Conservation (phyloP, 495 filamentous ascomycete genomes). For the Glonium stellatum region DNA sequence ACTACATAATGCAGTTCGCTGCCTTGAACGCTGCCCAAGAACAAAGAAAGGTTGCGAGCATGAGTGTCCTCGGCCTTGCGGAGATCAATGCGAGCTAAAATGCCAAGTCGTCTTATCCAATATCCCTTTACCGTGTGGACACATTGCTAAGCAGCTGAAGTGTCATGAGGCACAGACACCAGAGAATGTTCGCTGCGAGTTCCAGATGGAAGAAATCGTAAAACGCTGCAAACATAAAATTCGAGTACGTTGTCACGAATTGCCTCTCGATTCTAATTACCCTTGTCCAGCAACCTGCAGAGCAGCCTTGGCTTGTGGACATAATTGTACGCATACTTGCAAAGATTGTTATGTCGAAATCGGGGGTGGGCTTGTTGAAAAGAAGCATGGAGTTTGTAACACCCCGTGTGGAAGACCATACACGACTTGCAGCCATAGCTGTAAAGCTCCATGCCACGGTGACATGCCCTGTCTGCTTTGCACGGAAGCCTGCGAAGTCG, state of each 20-base stretch:
- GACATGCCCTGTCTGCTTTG: slow-evolving; percentile 49
- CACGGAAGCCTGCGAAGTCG: slow-evolving; percentile 48
- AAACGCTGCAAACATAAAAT: slow-evolving; percentile 51
- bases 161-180: slow-evolving; percentile 50
- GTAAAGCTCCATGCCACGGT: slow-evolving; percentile 49
- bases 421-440: slow-evolving; percentile 50
- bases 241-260: slow-evolving; percentile 44
- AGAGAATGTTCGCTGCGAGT: slow-evolving; percentile 29
- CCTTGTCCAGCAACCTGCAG: slow-evolving; percentile 46
- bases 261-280: slow-evolving; percentile 32
- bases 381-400: slow-evolving; percentile 3
- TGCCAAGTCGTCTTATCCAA: slow-evolving; percentile 42
- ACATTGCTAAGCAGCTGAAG: slow-evolving; percentile 40
- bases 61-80: slow-evolving; percentile 44
- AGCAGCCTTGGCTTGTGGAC: slow-evolving; percentile 49
- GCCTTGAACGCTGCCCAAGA: slow-evolving; percentile 55
- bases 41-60: slow-evolving; percentile 51
- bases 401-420: slow-evolving; percentile 2
- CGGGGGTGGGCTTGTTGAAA: slow-evolving; percentile 10
- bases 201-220: slow-evolving; percentile 39
- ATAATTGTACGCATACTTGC: slow-evolving; percentile 50
- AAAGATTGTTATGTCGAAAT: slow-evolving; percentile 39
- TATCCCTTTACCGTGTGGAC: slow-evolving; percentile 51
- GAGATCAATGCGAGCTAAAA: slow-evolving; percentile 47
- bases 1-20: slow-evolving; percentile 54